Base-by-base conservation (phyloP, 768 basidiomycete genomes). In the Phylloporus sp. region DNA sequence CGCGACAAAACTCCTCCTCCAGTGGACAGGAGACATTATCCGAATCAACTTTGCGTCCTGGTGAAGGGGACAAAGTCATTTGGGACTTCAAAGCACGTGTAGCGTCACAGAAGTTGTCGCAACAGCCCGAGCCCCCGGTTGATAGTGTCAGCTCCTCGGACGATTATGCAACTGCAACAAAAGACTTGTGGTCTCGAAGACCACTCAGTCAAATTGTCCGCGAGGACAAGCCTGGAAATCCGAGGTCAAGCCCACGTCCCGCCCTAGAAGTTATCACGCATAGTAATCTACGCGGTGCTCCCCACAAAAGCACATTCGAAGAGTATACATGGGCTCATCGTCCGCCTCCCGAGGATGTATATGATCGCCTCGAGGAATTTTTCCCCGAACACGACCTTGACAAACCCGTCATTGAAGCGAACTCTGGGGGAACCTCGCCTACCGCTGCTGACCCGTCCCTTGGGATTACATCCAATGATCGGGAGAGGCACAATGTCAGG, bases 361-460 rank as follows among this genome's bases (percentile, higher is more conserved):
- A 92, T 62, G 87, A 97, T 34, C 82, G 88, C 46, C 76, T 99
- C 8, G 90, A 97, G 56, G 83, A 86, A 50, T 97, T 90, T 73
- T 99, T 99, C 76, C 94, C 95, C 1, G 84, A 87, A 54, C 90
- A 96, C 61, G 93, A 97, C 60, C 80, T 98, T 38, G 96, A 98
- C 66, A 88, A 92, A 61, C 93, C 94, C 2, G 86, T 98, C 53
- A 88, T 97, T 44, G 95, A 98, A 56, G 82, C 85, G 26, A 77
- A 75, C 32, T 86, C 83, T 4, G 86, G 89, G 9, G 85, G 86
- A 33, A 82, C 84, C 4, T 89, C 87, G 3, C 88, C 90, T 2
- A 86, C 84, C 3, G 64, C 77, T 20, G 71, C 71, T 9, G 87
- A 89, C 21, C 55, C 61, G 24, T 71, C 75, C 9, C 64, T 72